phyloP scores from a whole-genome alignment of 768 basidiomycete species.

The Lactifluus piperatus region DNA sequence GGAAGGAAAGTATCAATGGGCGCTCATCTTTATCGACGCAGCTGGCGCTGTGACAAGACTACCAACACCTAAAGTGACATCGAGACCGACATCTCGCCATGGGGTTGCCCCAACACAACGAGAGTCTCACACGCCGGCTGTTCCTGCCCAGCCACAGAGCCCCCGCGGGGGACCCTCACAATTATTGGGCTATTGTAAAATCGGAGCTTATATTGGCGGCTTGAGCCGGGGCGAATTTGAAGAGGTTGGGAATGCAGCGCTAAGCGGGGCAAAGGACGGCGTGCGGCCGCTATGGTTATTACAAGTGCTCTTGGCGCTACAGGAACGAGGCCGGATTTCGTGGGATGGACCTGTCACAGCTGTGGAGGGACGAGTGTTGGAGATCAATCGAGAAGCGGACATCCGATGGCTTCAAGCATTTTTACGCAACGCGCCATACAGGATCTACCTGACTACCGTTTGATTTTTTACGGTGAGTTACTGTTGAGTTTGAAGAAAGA shows the following conservation, averaged over 20 bases:
- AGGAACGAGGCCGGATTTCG: conserved; percentile 14
- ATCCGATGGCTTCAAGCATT: conserved; percentile 18
- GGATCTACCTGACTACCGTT: conserved; percentile 8
- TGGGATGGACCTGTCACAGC: not conserved
- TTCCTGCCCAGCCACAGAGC: not conserved
- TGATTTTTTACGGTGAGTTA: not conserved
- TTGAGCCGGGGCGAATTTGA: conserved; percentile 13
- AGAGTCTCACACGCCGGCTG: conserved; percentile 5
- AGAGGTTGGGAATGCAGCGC: conserved; percentile 12
- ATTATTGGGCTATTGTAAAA: conserved; percentile 19
- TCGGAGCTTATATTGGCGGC: conserved; percentile 11
- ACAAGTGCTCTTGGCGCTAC: conserved; percentile 13
- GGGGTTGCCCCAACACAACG: conserved; percentile 1
- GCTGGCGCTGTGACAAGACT: conserved; percentile 9
- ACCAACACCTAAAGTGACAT: conserved; percentile 10
- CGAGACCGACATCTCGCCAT: conserved; percentile 13
- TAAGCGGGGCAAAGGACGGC: conserved; percentile 2
- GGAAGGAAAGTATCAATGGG: conserved; percentile 19
- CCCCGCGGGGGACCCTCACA: conserved; percentile 8
- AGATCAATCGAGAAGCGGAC: conserved; percentile 20
- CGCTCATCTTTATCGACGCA: conserved; percentile 11
- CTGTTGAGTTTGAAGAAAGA: not conserved
- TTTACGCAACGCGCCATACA: conserved; percentile 6
- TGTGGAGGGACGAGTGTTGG: conserved; percentile 13
- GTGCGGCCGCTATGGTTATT: conserved; percentile 14